Base-by-base conservation (phyloP, 176 grass and related monocot genomes). In the Echinochloa phyllopogon region DNA sequence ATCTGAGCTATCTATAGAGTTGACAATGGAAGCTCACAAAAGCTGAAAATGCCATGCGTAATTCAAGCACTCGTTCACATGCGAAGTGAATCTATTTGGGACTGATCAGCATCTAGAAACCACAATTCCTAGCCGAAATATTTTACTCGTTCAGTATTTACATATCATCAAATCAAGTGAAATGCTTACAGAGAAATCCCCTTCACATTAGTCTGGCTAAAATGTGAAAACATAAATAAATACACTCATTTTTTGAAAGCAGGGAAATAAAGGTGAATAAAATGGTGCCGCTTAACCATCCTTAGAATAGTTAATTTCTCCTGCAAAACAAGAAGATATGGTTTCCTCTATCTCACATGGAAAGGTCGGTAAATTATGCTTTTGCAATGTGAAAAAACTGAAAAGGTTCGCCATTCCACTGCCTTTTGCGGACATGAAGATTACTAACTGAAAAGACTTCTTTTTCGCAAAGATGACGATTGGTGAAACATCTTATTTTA, bases 221-320 rank as follows among this genome's bases (percentile, higher is more conserved):
- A 74, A 53, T 29, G 27, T 2, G 2, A 57, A 37, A 36, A 65
- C 29, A 37, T 65, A 65, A 16, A 36, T 29, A 64, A 16, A 36
- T 29, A 64, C 33, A 16, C 6, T 66, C 6, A 40, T 67, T 20
- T 40, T 21, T 1, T 33, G 29, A 33, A 10, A 40, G 20, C 2
- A 67, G 16, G 7, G 17, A 21, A 20, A 37, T 24, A 5, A 65
- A 65, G 29, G 13, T 37, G 61, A 65, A 17, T 15, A 63, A 33
- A 63, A 60, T 60, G 57, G 57, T 60, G n/a, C n/a, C n/a, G 13
- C 27, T 64, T 17, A 67, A 74, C 27, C 47, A 20, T 74, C 72
- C 15, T 74, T 17, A 29, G 1, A 33, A 18, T 50, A 50, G 1
- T 49, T 52, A 36, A 29, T 29, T 44, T 17, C 1, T 16, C 36